A percentile compares a stretch with the other conserved stretches of the same genome.
phyloP scores from a whole-genome alignment of 2,329 filamentous ascomycete genomes.

The Ophioceras dolichostomum region DNA sequence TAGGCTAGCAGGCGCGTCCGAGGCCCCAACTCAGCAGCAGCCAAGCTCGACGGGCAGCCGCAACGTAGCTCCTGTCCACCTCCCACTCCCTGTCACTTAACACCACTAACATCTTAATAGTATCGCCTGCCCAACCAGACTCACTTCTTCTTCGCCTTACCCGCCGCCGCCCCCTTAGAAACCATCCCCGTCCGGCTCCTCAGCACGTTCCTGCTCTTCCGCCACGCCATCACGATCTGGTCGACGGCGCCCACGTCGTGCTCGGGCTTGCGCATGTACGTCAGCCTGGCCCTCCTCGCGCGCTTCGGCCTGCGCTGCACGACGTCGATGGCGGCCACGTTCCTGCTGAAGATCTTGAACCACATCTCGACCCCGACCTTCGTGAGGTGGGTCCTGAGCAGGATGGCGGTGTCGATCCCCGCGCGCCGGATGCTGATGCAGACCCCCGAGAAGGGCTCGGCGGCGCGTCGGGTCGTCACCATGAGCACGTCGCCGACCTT shows the following conservation, averaged over 20 bases:
- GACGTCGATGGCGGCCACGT: constrained; percentile 83
- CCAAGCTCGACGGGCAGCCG: too few species aligned
- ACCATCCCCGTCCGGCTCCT: constrained; percentile 14
- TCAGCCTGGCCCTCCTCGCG: constrained; percentile 75
- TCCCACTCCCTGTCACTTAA: too few species aligned
- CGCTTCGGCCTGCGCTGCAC: constrained; percentile 78
- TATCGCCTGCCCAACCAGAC: too few species aligned
- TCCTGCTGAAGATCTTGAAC: constrained; percentile 89
- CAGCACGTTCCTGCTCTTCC: constrained; percentile 25
- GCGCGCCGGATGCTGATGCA: constrained; percentile 76
- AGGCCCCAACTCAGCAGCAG: too few species aligned
- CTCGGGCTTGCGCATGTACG: constrained; percentile 79
- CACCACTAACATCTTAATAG: too few species aligned
- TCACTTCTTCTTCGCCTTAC: constrained; percentile 5
- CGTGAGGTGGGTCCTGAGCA: constrained; percentile 77
- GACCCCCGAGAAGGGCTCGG: constrained; percentile 83
- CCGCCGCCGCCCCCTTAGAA: constrained; percentile 2
- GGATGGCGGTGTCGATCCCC: constrained; percentile 80
- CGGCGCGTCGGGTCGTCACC: constrained; percentile 66
- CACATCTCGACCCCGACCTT: constrained; percentile 91
- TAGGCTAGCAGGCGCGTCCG: too few species aligned
- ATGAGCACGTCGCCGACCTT: constrained; percentile 85
- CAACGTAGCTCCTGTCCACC: too few species aligned
- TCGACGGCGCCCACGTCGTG: constrained; percentile 84
- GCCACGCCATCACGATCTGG: constrained; percentile 57